Percentiles rank a stretch among this genome's conserved stretches.
Conservation (phyloP, 78 protist species). For the Isochrysis galbana region DNA sequence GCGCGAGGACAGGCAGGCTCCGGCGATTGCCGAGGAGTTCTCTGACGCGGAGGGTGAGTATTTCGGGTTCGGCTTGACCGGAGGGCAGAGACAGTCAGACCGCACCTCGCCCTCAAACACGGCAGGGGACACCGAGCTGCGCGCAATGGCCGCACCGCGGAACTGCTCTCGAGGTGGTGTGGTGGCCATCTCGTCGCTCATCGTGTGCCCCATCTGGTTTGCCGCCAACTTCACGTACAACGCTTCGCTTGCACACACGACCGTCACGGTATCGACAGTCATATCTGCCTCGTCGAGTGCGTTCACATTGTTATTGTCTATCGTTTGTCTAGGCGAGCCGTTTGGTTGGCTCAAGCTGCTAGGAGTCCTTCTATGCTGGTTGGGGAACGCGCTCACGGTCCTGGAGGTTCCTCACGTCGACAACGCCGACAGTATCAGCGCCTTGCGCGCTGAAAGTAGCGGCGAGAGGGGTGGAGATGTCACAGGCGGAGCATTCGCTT, state of each 20-base stretch:
- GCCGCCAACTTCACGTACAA: slow-evolving; percentile 55
- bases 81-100: too few relatives aligned
- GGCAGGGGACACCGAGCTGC: not conserved
- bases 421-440: not conserved
- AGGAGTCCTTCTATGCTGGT: slow-evolving; percentile 25
- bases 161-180: not conserved
- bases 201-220: slow-evolving; percentile 56
- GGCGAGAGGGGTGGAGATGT: not conserved
- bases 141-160: not conserved
- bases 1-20: not conserved
- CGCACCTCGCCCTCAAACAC: too few relatives aligned
- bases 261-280: slow-evolving; percentile 57
- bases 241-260: slow-evolving; percentile 13
- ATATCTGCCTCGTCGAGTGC: slow-evolving; percentile 31
- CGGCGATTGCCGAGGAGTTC: not conserved
- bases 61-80: too few relatives aligned
- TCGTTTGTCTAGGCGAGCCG: not conserved
- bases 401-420: too few relatives aligned
- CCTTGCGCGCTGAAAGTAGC: not conserved
- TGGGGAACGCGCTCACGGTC: not conserved
- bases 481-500: not conserved
- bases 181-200: not conserved
- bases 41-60: not conserved
- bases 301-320: slow-evolving; percentile 45
- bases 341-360: not conserved